Percentiles rank a stretch among this genome's conserved stretches.
Evolutionary conservation across 768 basidiomycete genomes (phyloP).

Genomic region (Mycena albidolilacea): DNA sequence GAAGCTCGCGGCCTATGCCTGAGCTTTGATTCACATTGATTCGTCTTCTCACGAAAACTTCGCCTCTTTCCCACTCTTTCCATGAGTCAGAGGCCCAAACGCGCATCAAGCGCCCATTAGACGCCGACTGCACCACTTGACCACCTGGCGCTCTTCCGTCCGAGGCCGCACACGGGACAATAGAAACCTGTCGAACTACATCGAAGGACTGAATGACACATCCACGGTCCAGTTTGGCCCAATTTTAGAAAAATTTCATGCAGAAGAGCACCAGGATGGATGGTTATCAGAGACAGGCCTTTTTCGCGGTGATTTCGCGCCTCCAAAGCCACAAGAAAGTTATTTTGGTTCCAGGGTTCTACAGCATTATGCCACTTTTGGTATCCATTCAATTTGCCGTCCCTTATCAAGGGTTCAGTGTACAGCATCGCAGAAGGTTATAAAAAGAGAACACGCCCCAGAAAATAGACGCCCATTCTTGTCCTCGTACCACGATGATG

Average conservation of each 20-base stretch:
- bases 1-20: no score
- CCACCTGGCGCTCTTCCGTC: constrained; percentile 17
- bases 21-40: not conserved
- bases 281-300: constrained; percentile 18
- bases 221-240: constrained; percentile 11
- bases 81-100: constrained; percentile 13
- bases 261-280: constrained; percentile 10
- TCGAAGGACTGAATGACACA: constrained; percentile 15
- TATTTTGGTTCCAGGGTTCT: constrained; percentile 15
- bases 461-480: constrained; percentile 20
- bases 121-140: constrained; percentile 18
- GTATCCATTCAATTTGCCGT: constrained; percentile 16
- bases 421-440: constrained; percentile 19
- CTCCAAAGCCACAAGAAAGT: constrained; percentile 18
- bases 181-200: constrained; percentile 16
- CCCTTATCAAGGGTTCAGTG: constrained; percentile 13
- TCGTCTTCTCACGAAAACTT: not conserved
- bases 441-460: constrained; percentile 13
- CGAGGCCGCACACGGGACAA: constrained; percentile 14
- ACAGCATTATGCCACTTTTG: constrained; percentile 17
- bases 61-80: constrained; percentile 15
- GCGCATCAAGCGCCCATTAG: constrained; percentile 15
- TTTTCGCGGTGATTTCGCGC: constrained; percentile 14
- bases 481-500: constrained; percentile 19
- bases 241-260: constrained; percentile 9